Evolutionary conservation across 768 basidiomycete genomes (phyloP), one percentile per base, ranked within the genome.

Genomic region (Lepiota subincarnata): DNA sequence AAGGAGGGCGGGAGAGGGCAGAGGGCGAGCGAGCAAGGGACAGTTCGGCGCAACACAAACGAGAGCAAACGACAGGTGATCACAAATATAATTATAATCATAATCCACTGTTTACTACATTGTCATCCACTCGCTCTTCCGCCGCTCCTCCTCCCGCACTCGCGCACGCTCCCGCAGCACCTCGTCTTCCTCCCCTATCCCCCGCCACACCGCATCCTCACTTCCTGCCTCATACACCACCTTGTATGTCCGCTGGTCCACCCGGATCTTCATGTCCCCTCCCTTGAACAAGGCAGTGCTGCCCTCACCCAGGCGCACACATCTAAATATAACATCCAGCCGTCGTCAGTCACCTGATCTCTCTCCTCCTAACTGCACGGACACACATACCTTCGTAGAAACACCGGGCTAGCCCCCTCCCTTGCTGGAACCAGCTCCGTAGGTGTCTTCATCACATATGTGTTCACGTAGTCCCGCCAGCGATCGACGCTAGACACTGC

Each of bases 401-500:
- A 87, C 55, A 80, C 67, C 56, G 67, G 70, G 52, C 62, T 64
- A 38, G 47, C 60, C 40, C 63, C 67, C 62, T 67, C 69, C 69
- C 63, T 69, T 50, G 63, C 62, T 55, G 70, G 71, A 1, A 79
- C 38, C 87, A 88, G 88, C 60, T 90, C 89, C 11, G 87, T 89
- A 5, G 83, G 80, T 56, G 85, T 73, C 38, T 73, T 76, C 73
- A 86, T 77, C 57, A 87, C 83, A 61, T 84, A 92, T 36, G 84
- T 83, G 61, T 83, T 82, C 55, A 86, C 71, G 61, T 92, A 91
- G 64, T 81, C 85, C 45, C 81, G 70, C 89, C 90, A 92, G 48
- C 88, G 82, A 40, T 54, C 53, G 1, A n/a, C 12, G 13, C 18
- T 39, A 28, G 38, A 35, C 26, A 6, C 16, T 14, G 44, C 48